phyloP scores from a whole-genome alignment of 768 basidiomycete genomes.

The Calocera viscosa region DNA sequence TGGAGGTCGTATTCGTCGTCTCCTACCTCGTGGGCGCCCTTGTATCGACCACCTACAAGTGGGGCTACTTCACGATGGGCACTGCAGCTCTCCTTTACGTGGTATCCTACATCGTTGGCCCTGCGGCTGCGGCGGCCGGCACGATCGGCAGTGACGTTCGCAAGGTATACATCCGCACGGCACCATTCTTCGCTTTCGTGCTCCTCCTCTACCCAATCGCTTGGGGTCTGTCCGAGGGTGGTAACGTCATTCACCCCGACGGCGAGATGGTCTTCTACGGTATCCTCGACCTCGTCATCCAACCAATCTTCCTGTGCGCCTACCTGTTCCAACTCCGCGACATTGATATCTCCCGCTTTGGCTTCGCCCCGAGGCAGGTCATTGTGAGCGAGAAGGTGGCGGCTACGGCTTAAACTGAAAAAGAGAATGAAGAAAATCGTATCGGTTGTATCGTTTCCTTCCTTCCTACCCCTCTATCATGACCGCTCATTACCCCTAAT shows the following conservation, averaged over 20 bases:
- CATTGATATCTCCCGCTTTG: conserved; percentile 15
- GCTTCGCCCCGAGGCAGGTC: background rate
- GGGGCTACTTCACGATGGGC: conserved; percentile 41
- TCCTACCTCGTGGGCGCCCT: conserved; percentile 38
- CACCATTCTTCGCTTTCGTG: conserved; percentile 39
- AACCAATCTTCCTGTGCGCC: conserved; percentile 22
- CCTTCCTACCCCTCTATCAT: background rate
- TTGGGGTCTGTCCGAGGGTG: conserved; percentile 45
- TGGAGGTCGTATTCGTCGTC: conserved; percentile 37
- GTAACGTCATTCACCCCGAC: conserved; percentile 38
- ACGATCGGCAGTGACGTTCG: conserved; percentile 23
- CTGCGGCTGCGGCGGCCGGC: conserved; percentile 22
- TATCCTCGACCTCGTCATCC: conserved; percentile 21
- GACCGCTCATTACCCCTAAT: background rate
- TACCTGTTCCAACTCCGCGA: conserved; percentile 23
- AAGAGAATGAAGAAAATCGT: too few species aligned
- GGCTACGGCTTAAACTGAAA: background rate
- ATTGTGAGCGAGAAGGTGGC: background rate
- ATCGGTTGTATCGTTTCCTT: too few species aligned
- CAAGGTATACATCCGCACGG: conserved; percentile 27
- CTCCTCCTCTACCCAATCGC: conserved; percentile 46
- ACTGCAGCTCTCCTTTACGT: conserved; percentile 36
- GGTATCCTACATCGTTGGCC: conserved; percentile 31
- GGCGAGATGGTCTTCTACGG: conserved; percentile 47
- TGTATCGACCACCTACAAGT: conserved; percentile 40